These are phyloP conservation scores for Candida neerlandica DNA, from an alignment of 1,139 yeast genomes.

Conservation along the genomic window DNA sequence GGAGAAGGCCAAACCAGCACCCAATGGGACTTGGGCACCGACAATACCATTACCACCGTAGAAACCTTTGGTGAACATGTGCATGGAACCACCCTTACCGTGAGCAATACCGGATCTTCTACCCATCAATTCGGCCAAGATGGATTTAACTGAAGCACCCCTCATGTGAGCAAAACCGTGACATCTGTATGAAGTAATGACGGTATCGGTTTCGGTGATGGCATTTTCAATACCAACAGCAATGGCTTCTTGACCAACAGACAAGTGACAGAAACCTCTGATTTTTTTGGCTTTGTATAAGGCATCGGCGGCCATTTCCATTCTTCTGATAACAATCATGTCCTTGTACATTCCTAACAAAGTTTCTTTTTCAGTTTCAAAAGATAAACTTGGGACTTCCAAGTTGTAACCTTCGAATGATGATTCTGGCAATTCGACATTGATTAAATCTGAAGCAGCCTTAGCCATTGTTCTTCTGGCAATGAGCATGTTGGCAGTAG, in stretches of 20 bases:
- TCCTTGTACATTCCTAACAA: slow-evolving; percentile 94
- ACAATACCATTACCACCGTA: slow-evolving; percentile 99
- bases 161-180: slow-evolving; percentile 97
- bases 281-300: slow-evolving; percentile 97
- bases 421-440: slow-evolving; percentile 67
- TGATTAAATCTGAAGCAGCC: slow-evolving; percentile 41
- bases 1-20: slow-evolving; percentile 96
- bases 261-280: slow-evolving; percentile 97
- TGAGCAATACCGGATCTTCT: slow-evolving; percentile 91
- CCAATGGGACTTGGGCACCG: slow-evolving; percentile 98
- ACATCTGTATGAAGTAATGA: slow-evolving; percentile 97
- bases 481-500: slow-evolving; percentile 8
- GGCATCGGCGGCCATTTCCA: slow-evolving; percentile 99
- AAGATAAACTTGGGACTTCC: slow-evolving; percentile 68
- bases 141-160: slow-evolving; percentile 88
- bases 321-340: slow-evolving; percentile 90
- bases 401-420: slow-evolving; percentile 87
- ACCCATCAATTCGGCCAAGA: slow-evolving; percentile 96
- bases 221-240: slow-evolving; percentile 98
- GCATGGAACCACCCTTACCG: slow-evolving; percentile 99
- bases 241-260: slow-evolving; percentile 99
- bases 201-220: slow-evolving; percentile 77
- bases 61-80: slow-evolving; percentile 93
- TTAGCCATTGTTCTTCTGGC: slow-evolving; percentile 37
- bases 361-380: slow-evolving; percentile 77